Evolutionary conservation across 495 filamentous ascomycete species (phyloP).

Genomic region (Xylaria flabelliformis): DNA sequence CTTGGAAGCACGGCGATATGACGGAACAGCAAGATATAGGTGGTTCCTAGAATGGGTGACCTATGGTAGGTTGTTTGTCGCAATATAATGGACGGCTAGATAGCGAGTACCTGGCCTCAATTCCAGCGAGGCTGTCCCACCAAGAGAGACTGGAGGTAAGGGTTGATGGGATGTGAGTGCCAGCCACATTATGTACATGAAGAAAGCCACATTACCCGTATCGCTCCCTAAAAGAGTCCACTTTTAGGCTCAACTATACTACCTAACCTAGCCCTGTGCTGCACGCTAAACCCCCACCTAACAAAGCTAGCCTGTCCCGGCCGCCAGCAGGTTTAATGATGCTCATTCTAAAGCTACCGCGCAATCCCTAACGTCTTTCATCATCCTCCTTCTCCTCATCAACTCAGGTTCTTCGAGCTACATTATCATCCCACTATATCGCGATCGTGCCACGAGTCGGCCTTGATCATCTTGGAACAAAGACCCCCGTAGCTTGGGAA

Average conservation of each 20-base stretch:
- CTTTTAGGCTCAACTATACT: too few relatives aligned
- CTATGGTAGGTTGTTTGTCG: conserved; percentile 31
- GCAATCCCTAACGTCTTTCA: neutral
- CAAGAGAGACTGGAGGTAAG: neutral
- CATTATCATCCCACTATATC: neutral
- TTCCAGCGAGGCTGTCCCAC: conserved; percentile 24
- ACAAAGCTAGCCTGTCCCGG: neutral
- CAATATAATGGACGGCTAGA: neutral
- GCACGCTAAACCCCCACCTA: neutral
- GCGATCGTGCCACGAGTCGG: neutral
- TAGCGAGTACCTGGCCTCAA: neutral
- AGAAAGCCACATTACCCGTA: too few relatives aligned
- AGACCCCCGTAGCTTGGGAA: neutral
- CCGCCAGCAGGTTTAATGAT: conserved; percentile 1
- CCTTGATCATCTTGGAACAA: conserved; percentile 14
- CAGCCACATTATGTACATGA: conserved; percentile 6
- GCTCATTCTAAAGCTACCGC: conserved; percentile 4
- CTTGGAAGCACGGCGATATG: conserved; percentile 14
- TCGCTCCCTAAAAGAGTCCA: too few relatives aligned
- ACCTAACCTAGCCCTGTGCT: neutral
- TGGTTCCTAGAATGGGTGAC: conserved; percentile 24
- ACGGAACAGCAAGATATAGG: conserved; percentile 8
- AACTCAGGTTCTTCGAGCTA: neutral
- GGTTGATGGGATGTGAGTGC: neutral
- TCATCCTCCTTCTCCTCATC: conserved; percentile 7